Evolutionary conservation across 371 early-diverging fungal genomes (phyloP).

Genomic region (Phascolomyces articulosus): DNA sequence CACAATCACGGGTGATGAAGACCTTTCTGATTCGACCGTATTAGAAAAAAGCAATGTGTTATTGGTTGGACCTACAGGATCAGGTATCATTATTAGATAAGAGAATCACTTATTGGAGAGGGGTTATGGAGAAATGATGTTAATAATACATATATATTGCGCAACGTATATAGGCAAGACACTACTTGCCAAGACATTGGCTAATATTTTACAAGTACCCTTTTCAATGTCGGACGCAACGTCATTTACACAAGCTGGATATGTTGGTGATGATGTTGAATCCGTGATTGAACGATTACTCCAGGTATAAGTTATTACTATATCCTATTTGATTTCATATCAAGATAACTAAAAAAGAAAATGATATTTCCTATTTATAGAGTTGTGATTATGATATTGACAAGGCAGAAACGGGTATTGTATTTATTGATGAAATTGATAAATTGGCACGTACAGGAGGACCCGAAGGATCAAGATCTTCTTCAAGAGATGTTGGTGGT

Average conservation of each 20-base stretch:
- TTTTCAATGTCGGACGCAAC: constrained; percentile 95
- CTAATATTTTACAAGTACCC: constrained; percentile 86
- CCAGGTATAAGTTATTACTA: constrained; percentile 50
- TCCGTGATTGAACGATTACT: constrained; percentile 82
- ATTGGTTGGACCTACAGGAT: constrained; percentile 86
- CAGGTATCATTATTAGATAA: constrained; percentile 56
- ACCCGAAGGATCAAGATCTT: constrained; percentile 27
- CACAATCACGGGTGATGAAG: constrained; percentile 8
- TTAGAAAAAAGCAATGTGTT: constrained; percentile 92
- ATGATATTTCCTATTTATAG: constrained; percentile 23
- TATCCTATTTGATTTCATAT: no score
- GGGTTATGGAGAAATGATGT: no score
- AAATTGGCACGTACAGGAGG: constrained; percentile 72
- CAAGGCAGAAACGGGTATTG: constrained; percentile 87
- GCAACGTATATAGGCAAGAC: constrained; percentile 68
- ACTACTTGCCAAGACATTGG: constrained; percentile 81
- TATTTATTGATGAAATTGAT: constrained; percentile 95
- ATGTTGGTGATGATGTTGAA: constrained; percentile 95
- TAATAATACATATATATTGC: no score
- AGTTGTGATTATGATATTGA: constrained; percentile 87
- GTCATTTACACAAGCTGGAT: constrained; percentile 91
- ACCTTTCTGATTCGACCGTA: constrained; percentile 33
- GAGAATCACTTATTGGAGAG: no score
- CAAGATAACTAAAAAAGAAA: no score
- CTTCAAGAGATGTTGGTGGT: constrained; percentile 91